Evolutionary conservation across 768 basidiomycete genomes (phyloP).

Genomic region (Zangia roseola): DNA sequence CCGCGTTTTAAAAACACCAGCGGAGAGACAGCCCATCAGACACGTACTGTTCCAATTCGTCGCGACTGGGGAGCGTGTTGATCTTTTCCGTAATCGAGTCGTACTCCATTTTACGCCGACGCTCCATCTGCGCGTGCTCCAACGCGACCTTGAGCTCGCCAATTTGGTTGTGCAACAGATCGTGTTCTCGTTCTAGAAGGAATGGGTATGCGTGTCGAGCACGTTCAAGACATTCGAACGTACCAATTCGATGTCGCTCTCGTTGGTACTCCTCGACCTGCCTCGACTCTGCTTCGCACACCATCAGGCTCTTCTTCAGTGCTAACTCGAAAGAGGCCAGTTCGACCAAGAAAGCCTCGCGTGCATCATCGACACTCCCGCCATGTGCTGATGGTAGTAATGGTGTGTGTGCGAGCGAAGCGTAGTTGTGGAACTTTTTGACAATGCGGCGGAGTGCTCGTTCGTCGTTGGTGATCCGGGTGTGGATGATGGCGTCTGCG

Average conservation of each 20-base stretch:
- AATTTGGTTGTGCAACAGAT: slow-evolving; percentile 64
- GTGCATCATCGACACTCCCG: slow-evolving; percentile 58
- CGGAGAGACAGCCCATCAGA: neutral
- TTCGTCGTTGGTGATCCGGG: slow-evolving; percentile 82
- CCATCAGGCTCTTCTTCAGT: slow-evolving; percentile 76
- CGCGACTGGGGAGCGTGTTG: slow-evolving; percentile 70
- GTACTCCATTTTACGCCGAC: slow-evolving; percentile 82
- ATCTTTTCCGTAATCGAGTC: slow-evolving; percentile 82
- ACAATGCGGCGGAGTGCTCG: slow-evolving; percentile 73
- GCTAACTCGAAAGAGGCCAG: slow-evolving; percentile 72
- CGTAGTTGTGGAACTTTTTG: slow-evolving; percentile 78
- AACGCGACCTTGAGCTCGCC: slow-evolving; percentile 72
- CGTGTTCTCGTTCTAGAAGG: slow-evolving; percentile 66
- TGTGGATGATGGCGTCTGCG: slow-evolving; percentile 75
- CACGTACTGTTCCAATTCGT: slow-evolving; percentile 74
- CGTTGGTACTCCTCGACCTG: slow-evolving; percentile 83
- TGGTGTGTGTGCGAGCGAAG: slow-evolving; percentile 53
- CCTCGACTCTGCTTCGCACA: slow-evolving; percentile 81
- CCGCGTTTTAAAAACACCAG: neutral
- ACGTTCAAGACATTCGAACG: slow-evolving; percentile 21
- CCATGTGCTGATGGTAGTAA: slow-evolving; percentile 32
- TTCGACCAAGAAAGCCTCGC: slow-evolving; percentile 79
- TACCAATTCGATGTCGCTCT: slow-evolving; percentile 72
- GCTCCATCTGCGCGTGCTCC: slow-evolving; percentile 75
- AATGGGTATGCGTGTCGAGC: neutral